Evolutionary conservation across 129 eudicot genomes (phyloP), one percentile per base, ranked within the genome.

Genomic region (Artemisia argyi): DNA sequence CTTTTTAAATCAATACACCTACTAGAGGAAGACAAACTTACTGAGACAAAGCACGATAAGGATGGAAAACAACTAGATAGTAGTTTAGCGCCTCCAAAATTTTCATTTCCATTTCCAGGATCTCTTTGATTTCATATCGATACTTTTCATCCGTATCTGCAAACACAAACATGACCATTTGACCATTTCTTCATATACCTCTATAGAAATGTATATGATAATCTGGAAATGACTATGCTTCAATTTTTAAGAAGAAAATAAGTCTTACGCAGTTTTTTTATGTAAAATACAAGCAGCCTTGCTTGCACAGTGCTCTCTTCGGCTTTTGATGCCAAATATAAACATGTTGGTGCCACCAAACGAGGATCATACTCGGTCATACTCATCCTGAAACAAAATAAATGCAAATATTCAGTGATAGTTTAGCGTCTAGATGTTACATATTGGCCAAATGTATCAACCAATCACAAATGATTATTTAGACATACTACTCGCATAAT

Each of bases 291-390:
- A 78, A 94, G 96, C 69, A 90, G 89, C 79, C 93, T 82, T 69
- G 99, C 97, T 83, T 90, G 99, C 72, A 90, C 96, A 7, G 96
- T 90, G 89, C 99, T 90, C 83, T 94, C 99, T 82, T 94, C 99
- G 22, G 96, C 99, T 84, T 94, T 94, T 61, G 99, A 86, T 76
- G 99, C 97, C 80, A 94, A 86, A 79, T 94, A 94, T 77, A 94
- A 81, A 87, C 99, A 94, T 55, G 97, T 73, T 24, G 99, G 96
- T 75, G 97, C 99, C 78, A 94, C 93, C 44, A 94, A 83, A 78
- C 99, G 96, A 59, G 99, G 99, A 88, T 94, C 97, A 57, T 83
- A 94, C 64, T 94, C 97, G 0, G 93, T 83, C 97, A 94, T 85
- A 81, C 93, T 86, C 75, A 79, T 90, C 76, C 99, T 94, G 77